These are phyloP conservation scores for Skeletonema costatum DNA, from an alignment of 108 stramenopile species.

Conservation along the genomic window DNA sequence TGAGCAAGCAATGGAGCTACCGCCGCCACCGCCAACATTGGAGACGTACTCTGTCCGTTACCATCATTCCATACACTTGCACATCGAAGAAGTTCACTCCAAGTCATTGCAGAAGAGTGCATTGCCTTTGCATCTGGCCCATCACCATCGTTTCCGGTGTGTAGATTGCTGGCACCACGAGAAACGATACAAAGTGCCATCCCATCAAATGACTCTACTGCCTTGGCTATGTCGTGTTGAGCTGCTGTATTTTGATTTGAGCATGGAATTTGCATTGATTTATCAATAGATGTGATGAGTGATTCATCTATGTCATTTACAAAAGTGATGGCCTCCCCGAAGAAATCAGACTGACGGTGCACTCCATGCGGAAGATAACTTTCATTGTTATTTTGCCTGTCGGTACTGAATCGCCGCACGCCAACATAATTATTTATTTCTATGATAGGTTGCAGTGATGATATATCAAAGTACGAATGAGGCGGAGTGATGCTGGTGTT, in stretches of 20 bases:
- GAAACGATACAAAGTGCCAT: constrained; percentile 67
- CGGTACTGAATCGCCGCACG: background rate
- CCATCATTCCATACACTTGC: constrained; percentile 58
- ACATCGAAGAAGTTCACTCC: constrained; percentile 67
- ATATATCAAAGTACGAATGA: background rate
- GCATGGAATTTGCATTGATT: background rate
- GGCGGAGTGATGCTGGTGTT: background rate
- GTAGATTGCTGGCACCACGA: constrained; percentile 66
- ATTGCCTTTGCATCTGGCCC: constrained; percentile 64
- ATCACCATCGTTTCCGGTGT: constrained; percentile 72
- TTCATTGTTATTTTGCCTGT: background rate
- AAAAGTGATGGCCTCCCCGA: constrained; percentile 81
- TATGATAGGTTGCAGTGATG: background rate
- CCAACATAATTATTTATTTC: background rate
- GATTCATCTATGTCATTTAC: constrained; percentile 15
- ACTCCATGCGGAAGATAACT: constrained; percentile 17
- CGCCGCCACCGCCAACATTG: constrained; percentile 77
- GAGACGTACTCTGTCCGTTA: constrained; percentile 24
- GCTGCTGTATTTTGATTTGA: background rate
- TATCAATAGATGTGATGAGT: constrained; percentile 4
- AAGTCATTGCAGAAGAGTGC: constrained; percentile 71
- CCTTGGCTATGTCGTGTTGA: constrained; percentile 11
- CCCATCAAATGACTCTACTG: constrained; percentile 67
- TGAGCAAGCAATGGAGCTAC: constrained; percentile 78
- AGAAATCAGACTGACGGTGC: constrained; percentile 63